These are phyloP conservation scores for Alternaria angustiovoidea DNA, from an alignment of 2,329 filamentous ascomycete genomes.

Conservation along the genomic window DNA sequence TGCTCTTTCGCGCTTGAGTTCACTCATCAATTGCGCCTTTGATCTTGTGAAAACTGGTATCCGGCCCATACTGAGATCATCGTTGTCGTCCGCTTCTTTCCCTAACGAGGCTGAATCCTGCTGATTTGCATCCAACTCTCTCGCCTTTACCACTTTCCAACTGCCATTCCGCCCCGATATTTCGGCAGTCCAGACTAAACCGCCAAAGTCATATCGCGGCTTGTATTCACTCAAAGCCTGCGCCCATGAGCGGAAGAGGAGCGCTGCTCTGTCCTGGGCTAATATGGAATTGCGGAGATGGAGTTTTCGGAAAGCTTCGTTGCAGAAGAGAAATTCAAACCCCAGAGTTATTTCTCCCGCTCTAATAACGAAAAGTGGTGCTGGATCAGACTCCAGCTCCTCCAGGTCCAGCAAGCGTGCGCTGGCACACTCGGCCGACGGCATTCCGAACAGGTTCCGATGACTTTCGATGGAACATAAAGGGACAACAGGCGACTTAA, in stretches of 20 bases:
- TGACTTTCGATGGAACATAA: not conserved
- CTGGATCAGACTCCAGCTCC: conserved; percentile 29
- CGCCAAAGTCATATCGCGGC: conserved; percentile 23
- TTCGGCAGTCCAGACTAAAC: conserved; percentile 28
- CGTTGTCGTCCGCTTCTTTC: not conserved
- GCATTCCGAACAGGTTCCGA: conserved; percentile 9
- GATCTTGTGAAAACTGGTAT: conserved; percentile 15
- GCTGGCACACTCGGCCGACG: not conserved
- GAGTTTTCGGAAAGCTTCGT: conserved; percentile 30
- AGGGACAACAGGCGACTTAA: not conserved
- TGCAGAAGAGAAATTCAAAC: conserved; percentile 34
- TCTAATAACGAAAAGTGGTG: conserved; percentile 36
- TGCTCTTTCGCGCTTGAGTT: conserved; percentile 7
- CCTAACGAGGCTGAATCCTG: not conserved
- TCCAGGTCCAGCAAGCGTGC: conserved; percentile 30
- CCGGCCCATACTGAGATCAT: not conserved
- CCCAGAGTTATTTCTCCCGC: conserved; percentile 13
- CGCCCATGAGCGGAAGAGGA: conserved; percentile 40
- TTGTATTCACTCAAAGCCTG: conserved; percentile 30
- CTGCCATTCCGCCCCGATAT: conserved; percentile 19
- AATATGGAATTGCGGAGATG: conserved; percentile 16
- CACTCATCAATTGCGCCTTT: conserved; percentile 14
- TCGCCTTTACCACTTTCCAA: conserved; percentile 31
- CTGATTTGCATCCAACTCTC: not conserved
- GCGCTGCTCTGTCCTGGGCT: conserved; percentile 17